Percentiles rank a stretch among this genome's conserved stretches.
Conservation (phyloP, 768 basidiomycete species). For the Trametes cingulata region DNA sequence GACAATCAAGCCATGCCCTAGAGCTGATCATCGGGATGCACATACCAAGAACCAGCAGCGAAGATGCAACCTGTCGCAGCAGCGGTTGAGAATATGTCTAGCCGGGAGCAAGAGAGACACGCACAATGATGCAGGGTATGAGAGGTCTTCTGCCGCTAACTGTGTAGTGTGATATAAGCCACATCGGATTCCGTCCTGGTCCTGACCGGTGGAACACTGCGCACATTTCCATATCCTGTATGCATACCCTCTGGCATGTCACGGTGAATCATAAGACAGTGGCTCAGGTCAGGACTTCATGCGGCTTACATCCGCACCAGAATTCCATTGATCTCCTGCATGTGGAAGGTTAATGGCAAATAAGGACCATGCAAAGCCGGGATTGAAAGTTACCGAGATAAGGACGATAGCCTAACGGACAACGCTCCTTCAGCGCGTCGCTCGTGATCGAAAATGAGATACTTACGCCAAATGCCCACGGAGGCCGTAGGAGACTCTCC, state of each 20-base stretch:
- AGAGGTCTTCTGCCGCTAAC: background rate
- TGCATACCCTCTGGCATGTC: slow-evolving; percentile 7
- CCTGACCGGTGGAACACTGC: too few relatives aligned
- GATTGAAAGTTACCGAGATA: background rate
- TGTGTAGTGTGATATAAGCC: background rate
- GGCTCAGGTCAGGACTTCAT: too few relatives aligned
- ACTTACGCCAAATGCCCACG: slow-evolving; percentile 9
- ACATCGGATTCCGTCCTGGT: too few relatives aligned
- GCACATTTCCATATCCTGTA: slow-evolving; percentile 16
- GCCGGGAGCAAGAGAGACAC: background rate
- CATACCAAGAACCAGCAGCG: background rate
- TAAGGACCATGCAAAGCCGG: background rate
- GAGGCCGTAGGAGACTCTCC: background rate
- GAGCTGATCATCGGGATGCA: background rate
- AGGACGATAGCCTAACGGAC: background rate
- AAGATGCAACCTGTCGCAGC: background rate
- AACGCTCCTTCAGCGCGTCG: background rate
- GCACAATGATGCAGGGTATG: slow-evolving; percentile 3
- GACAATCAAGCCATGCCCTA: too few relatives aligned
- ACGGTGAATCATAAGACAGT: background rate
- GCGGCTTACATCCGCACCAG: slow-evolving; percentile 2
- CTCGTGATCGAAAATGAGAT: too few relatives aligned
- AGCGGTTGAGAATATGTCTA: background rate
- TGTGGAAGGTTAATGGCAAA: background rate
- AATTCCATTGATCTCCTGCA: slow-evolving; percentile 5